A percentile compares a stretch with the other conserved stretches of the same genome.
phyloP scores from a whole-genome alignment of 805 yeast genomes.

The Candida dajiaensis region DNA sequence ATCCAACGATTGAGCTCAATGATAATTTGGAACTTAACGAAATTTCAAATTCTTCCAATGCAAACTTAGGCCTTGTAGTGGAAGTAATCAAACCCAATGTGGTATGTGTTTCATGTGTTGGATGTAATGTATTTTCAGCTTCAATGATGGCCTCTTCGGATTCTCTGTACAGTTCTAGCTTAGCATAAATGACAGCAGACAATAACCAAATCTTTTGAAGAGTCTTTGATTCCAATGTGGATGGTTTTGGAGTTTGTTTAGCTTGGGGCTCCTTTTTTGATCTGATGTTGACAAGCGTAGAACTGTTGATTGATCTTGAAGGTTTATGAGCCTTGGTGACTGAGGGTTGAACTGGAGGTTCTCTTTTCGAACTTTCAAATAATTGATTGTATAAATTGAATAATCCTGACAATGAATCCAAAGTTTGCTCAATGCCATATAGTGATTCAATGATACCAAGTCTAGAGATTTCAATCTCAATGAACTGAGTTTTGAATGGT shows the following conservation, averaged over 20 bases:
- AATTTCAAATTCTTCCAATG: constrained; percentile 60
- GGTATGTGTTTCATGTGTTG: constrained; percentile 43
- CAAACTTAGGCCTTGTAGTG: constrained; percentile 26
- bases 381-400: constrained; percentile 52
- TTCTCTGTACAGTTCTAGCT: constrained; percentile 48
- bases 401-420: constrained; percentile 62
- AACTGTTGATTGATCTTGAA: constrained; percentile 13
- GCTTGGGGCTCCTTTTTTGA: constrained; percentile 4
- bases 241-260: background rate
- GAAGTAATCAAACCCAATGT: constrained; percentile 37
- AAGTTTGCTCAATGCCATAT: constrained; percentile 50
- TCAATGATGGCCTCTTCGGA: constrained; percentile 70
- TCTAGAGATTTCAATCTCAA: constrained; percentile 72
- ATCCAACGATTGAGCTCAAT: constrained; percentile 16
- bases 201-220: constrained; percentile 71
- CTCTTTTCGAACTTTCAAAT: constrained; percentile 24
- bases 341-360: background rate
- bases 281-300: constrained; percentile 14
- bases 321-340: constrained; percentile 6
- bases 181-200: constrained; percentile 58
- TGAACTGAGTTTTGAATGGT: constrained; percentile 26
- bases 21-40: constrained; percentile 21
- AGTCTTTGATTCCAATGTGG: constrained; percentile 29
- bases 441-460: constrained; percentile 60
- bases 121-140: constrained; percentile 46